Percentiles rank a stretch among this genome's conserved stretches.
These are phyloP conservation scores for Alternaria alternata DNA, from an alignment of 2,329 filamentous ascomycete genomes.

Conservation along the genomic window DNA sequence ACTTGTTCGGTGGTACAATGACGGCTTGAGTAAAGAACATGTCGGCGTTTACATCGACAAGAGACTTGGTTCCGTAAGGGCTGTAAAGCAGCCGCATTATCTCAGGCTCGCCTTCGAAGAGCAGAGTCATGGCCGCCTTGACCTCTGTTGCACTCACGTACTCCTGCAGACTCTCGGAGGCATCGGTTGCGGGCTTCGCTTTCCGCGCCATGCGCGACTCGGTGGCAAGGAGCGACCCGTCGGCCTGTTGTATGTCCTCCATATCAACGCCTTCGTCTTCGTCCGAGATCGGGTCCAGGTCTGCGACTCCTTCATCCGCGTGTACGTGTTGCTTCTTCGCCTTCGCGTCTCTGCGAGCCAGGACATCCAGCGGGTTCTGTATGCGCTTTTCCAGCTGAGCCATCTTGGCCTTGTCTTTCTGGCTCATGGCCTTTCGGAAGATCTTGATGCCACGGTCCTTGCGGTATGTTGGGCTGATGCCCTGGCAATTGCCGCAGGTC, in stretches of 20 bases:
- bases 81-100: conserved; percentile 86
- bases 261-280: conserved; percentile 53
- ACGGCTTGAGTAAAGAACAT: conserved; percentile 94
- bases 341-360: conserved; percentile 58
- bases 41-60: conserved; percentile 70
- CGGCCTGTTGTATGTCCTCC: conserved; percentile 43
- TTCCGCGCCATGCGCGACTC: conserved; percentile 52
- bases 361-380: conserved; percentile 73
- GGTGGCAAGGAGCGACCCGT: conserved; percentile 63
- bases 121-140: conserved; percentile 74
- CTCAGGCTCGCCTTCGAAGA: conserved; percentile 89
- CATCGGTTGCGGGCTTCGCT: conserved; percentile 49
- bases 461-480: conserved; percentile 73
- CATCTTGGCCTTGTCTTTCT: conserved; percentile 82
- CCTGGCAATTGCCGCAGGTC: conserved; percentile 70
- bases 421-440: conserved; percentile 80
- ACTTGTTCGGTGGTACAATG: conserved; percentile 91
- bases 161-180: conserved; percentile 62
- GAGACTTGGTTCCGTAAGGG: conserved; percentile 70
- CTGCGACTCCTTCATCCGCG: conserved; percentile 74
- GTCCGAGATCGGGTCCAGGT: conserved; percentile 60
- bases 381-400: conserved; percentile 71
- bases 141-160: conserved; percentile 88
- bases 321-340: conserved; percentile 56
- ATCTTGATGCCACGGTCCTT: conserved; percentile 94